Percentiles rank a stretch among this genome's conserved stretches.
phyloP scores from a whole-genome alignment of 2,329 filamentous ascomycete genomes.

The Aspergillus pseudoglaucus region DNA sequence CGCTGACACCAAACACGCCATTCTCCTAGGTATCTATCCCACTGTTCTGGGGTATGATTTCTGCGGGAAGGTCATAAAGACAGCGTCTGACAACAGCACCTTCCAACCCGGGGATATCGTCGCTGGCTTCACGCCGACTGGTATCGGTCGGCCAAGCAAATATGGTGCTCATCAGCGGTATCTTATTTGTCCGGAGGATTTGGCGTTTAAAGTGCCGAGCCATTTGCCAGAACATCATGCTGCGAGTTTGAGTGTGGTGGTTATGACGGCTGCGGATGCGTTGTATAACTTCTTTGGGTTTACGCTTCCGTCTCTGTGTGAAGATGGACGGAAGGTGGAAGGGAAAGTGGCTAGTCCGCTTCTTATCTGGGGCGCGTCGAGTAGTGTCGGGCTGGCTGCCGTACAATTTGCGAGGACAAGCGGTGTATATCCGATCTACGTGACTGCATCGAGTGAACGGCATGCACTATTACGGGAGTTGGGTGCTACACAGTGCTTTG shows the following conservation, averaged over 20 bases:
- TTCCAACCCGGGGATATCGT: neutral
- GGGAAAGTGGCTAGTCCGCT: neutral
- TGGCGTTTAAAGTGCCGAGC: slow-evolving; percentile 1
- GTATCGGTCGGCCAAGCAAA: neutral
- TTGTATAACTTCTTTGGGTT: neutral
- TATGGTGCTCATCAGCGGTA: slow-evolving; percentile 1
- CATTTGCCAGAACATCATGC: neutral
- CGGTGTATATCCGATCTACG: slow-evolving; percentile 15
- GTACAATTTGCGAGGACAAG: slow-evolving; percentile 2
- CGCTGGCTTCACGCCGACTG: neutral
- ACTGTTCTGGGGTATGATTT: slow-evolving; percentile 5
- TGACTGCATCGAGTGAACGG: slow-evolving; percentile 19
- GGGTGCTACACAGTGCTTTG: slow-evolving; percentile 4
- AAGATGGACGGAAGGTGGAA: neutral
- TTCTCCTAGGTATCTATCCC: neutral
- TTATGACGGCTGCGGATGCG: neutral
- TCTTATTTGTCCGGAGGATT: neutral
- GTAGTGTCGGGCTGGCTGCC: neutral
- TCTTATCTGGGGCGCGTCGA: slow-evolving; percentile 4
- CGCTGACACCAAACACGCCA: slow-evolving; percentile 4
- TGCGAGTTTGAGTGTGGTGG: neutral
- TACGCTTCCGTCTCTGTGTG: neutral
- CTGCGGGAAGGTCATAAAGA: slow-evolving; percentile 1
- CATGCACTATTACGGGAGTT: slow-evolving; percentile 5
- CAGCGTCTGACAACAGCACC: neutral